Conservation (phyloP, 257 asterid genomes). For the Galeopsis tetrahit region DNA sequence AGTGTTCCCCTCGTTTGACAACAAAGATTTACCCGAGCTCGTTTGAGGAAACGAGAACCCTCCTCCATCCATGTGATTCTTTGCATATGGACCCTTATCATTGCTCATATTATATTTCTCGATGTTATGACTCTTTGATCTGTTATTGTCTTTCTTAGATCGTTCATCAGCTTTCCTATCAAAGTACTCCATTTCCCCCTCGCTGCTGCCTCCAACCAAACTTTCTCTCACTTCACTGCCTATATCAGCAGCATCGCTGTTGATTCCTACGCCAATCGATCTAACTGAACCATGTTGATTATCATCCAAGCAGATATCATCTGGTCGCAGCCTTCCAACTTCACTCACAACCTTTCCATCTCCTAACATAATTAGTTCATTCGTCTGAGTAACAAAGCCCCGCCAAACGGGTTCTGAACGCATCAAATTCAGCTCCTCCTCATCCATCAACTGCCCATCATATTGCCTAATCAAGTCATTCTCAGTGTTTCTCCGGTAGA, state of each 20-base stretch:
- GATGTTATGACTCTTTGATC: slow-evolving; percentile 47
- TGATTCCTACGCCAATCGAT: slow-evolving; percentile 98
- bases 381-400: slow-evolving; percentile 83
- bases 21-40: slow-evolving; percentile 58
- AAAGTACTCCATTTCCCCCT: slow-evolving; percentile 79
- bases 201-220: slow-evolving; percentile 93
- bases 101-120: slow-evolving; percentile 51
- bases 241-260: slow-evolving; percentile 89
- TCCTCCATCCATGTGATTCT: slow-evolving; percentile 64
- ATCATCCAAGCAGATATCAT: slow-evolving; percentile 76
- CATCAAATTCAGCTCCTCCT: slow-evolving; percentile 80
- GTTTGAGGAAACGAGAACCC: slow-evolving; percentile 91
- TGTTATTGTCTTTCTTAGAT: slow-evolving; percentile 51
- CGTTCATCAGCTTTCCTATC: slow-evolving; percentile 51
- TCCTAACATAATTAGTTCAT: slow-evolving; percentile 76
- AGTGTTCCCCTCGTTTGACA: slow-evolving; percentile 68
- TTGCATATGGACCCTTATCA: slow-evolving; percentile 53
- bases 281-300: slow-evolving; percentile 96
- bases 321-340: slow-evolving; percentile 62
- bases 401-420: slow-evolving; percentile 91
- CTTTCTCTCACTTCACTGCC: slow-evolving; percentile 91
- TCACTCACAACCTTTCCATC: slow-evolving; percentile 63
- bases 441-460: slow-evolving; percentile 92
- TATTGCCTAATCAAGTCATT: slow-evolving; percentile 66
- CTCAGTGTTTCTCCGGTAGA: slow-evolving; percentile 50